These are phyloP conservation scores for Solanum etuberosum DNA, from an alignment of 257 asterid species.

Conservation along the genomic window DNA sequence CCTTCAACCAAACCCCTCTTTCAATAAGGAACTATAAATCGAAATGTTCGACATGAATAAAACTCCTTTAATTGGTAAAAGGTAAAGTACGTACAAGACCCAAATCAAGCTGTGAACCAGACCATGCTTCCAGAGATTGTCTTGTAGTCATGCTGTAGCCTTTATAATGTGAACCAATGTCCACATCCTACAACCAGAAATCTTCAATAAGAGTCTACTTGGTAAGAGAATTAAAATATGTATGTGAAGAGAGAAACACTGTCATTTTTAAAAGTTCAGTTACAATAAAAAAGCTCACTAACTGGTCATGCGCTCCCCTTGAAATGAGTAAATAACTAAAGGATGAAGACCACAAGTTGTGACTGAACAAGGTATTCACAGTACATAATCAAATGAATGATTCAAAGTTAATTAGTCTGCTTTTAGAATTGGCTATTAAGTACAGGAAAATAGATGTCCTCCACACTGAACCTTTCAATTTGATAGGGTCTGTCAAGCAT, in stretches of 20 bases:
- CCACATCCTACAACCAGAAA: constrained; percentile 46
- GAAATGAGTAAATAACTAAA: neutral
- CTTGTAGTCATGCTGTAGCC: constrained; percentile 69
- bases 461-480: neutral
- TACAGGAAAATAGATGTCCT: neutral
- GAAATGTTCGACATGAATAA: neutral
- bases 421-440: neutral
- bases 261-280: neutral
- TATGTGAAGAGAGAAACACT: neutral
- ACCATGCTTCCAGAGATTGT: constrained; percentile 88
- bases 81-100: constrained; percentile 63
- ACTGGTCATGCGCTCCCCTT: neutral
- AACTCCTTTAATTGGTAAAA: neutral
- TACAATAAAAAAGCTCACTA: neutral
- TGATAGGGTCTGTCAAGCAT: neutral
- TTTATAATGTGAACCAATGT: constrained; percentile 60
- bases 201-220: neutral
- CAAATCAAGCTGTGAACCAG: constrained; percentile 76
- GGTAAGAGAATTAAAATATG: neutral
- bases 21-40: neutral
- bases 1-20: neutral
- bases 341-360: neutral
- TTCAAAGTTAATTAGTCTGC: neutral
- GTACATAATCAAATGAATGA: neutral
- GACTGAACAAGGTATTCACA: neutral